Conservation (phyloP, 441 rosid genomes). For the Monsonia emarginata region DNA sequence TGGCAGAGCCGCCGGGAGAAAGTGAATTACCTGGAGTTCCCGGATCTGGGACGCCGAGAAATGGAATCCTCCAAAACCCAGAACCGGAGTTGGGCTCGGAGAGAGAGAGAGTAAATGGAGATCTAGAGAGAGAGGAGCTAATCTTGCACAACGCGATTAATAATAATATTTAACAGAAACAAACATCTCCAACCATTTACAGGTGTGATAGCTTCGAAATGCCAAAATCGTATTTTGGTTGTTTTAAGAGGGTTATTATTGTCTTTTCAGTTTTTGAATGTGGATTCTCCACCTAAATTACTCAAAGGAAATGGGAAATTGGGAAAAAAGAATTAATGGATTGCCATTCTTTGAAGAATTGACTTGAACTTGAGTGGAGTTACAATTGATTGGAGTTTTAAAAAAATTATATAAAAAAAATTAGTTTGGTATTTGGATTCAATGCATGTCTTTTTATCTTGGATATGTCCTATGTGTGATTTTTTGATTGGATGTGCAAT, state of each 20-base stretch:
- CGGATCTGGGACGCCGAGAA: neutral
- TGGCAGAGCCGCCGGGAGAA: neutral
- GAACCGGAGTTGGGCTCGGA: neutral
- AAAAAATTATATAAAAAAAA: too few species aligned
- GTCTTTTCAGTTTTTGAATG: neutral
- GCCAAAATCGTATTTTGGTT: neutral
- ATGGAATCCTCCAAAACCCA: neutral
- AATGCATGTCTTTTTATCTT: too few species aligned
- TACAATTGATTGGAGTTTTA: too few species aligned
- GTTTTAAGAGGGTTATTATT: neutral
- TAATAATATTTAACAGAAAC: neutral
- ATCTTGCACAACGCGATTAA: slow-evolving; percentile 4
- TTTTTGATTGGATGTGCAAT: too few species aligned
- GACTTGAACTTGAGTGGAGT: too few species aligned
- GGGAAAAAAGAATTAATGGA: too few species aligned
- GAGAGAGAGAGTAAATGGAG: neutral
- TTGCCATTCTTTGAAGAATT: too few species aligned
- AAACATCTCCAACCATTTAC: slow-evolving; percentile 2
- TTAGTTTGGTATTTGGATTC: too few species aligned
- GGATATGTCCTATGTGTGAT: too few species aligned
- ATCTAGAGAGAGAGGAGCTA: neutral
- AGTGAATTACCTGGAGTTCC: slow-evolving; percentile 1
- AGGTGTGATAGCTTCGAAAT: neutral
- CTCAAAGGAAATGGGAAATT: too few species aligned
- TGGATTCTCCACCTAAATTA: too few species aligned